Evolutionary conservation across 2,329 filamentous ascomycete genomes (phyloP).

Genomic region (Ascochyta fabae): DNA sequence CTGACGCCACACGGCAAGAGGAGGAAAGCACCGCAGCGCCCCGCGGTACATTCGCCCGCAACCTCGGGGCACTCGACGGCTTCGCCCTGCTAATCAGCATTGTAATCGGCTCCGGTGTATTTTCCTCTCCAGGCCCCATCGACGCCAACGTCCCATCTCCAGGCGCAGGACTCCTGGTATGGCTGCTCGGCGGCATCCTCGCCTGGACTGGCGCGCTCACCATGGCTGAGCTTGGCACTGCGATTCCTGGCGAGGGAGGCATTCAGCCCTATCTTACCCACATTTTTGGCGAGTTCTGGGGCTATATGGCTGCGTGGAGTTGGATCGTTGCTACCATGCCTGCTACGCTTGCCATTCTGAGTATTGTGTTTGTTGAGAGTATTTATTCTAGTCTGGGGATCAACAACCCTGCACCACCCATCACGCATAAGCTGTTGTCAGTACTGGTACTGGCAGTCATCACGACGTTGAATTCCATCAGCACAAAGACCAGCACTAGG

Average conservation of each 20-base stretch:
- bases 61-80: constrained; percentile 40
- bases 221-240: constrained; percentile 68
- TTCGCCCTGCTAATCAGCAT: constrained; percentile 70
- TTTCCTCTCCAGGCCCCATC: constrained; percentile 68
- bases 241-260: constrained; percentile 69
- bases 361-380: constrained; percentile 64
- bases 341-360: constrained; percentile 67
- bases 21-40: constrained; percentile 17
- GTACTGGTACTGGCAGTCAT: constrained; percentile 50
- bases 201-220: constrained; percentile 70
- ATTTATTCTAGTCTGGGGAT: constrained; percentile 61
- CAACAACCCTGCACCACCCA: constrained; percentile 59
- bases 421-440: constrained; percentile 49
- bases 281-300: constrained; percentile 66
- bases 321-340: constrained; percentile 72
- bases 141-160: constrained; percentile 70
- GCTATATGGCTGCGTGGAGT: constrained; percentile 69
- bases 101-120: constrained; percentile 70
- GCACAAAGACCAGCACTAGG: constrained; percentile 51
- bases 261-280: constrained; percentile 68
- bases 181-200: constrained; percentile 67
- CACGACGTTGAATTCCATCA: constrained; percentile 52
- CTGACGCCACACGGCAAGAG: constrained; percentile 19
- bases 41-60: constrained; percentile 42
- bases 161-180: constrained; percentile 63